phyloP scores from a whole-genome alignment of 192 early-diverging fungal genomes.

The Dissophora ornata region DNA sequence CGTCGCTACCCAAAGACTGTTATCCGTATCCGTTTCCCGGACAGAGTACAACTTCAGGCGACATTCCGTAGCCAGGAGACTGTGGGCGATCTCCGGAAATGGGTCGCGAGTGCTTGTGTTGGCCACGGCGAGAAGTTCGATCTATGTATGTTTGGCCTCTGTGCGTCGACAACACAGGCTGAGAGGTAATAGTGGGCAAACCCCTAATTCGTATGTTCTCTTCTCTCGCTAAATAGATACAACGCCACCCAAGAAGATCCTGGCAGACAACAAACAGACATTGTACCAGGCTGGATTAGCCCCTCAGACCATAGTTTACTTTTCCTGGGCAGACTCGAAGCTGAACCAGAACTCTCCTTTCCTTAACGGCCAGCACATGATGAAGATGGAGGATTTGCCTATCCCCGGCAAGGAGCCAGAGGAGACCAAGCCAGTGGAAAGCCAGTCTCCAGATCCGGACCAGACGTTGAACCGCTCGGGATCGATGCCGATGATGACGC shows the following conservation, averaged over 20 bases:
- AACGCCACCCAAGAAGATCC: conserved; percentile 63
- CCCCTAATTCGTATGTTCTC: no score
- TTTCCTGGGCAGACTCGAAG: conserved; percentile 58
- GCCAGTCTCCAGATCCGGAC: neutral
- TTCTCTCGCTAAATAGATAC: conserved; percentile 49
- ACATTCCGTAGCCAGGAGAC: conserved; percentile 76
- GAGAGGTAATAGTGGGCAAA: no score
- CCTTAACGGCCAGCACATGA: conserved; percentile 42
- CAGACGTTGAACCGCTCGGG: conserved; percentile 7
- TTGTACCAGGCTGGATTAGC: conserved; percentile 64
- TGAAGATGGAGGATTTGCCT: conserved; percentile 37
- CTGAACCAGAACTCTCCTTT: conserved; percentile 35
- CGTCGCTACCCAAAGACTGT: conserved; percentile 80
- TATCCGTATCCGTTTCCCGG: conserved; percentile 89
- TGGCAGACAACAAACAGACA: conserved; percentile 55
- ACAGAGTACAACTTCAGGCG: conserved; percentile 78
- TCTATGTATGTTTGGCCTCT: conserved; percentile 33
- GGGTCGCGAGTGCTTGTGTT: conserved; percentile 36
- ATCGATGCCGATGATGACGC: conserved; percentile 26
- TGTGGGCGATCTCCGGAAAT: conserved; percentile 38
- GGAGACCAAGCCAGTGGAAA: neutral
- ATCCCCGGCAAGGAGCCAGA: conserved; percentile 20
- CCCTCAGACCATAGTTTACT: conserved; percentile 66
- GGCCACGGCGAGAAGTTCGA: conserved; percentile 53
- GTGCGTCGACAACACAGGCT: neutral